A percentile compares a stretch with the other conserved stretches of the same genome.
Conservation (phyloP, 2,329 filamentous ascomycete genomes). For the Aureobasidium sp. region DNA sequence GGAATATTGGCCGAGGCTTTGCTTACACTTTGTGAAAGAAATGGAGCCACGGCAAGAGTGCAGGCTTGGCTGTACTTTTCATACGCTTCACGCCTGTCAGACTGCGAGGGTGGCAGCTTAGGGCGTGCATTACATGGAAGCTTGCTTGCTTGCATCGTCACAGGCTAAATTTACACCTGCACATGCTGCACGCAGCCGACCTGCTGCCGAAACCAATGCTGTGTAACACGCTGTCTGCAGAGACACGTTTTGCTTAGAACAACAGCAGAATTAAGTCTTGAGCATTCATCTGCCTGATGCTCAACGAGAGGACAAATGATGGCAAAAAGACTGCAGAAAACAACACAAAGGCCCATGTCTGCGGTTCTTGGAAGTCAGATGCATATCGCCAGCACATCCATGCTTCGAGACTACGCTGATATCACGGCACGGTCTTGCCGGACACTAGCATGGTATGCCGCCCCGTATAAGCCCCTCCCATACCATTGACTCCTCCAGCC, state of each 20-base stretch:
- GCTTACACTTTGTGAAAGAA: neutral
- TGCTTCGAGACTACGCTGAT: neutral
- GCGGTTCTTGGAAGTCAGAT: neutral
- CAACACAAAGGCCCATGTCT: neutral
- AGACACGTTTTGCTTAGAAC: neutral
- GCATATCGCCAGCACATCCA: conserved; percentile 1
- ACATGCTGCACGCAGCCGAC: neutral
- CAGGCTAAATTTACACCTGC: conserved; percentile 1
- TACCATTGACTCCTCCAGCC: conserved; percentile 4
- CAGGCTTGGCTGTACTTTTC: neutral
- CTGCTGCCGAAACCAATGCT: conserved; percentile 1
- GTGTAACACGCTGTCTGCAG: neutral
- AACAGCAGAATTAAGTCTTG: neutral
- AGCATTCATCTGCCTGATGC: neutral
- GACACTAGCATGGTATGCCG: neutral
- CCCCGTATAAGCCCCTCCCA: conserved; percentile 6
- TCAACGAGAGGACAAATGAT: neutral
- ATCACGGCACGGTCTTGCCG: conserved; percentile 11
- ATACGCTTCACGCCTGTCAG: neutral
- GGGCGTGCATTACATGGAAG: neutral
- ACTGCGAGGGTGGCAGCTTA: neutral
- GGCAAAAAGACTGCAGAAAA: neutral
- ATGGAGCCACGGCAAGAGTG: neutral
- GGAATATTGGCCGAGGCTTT: conserved; percentile 3
- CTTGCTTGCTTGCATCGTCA: neutral